Conservation (phyloP, 163 green algal genomes). For the Prototheca cutis region DNA sequence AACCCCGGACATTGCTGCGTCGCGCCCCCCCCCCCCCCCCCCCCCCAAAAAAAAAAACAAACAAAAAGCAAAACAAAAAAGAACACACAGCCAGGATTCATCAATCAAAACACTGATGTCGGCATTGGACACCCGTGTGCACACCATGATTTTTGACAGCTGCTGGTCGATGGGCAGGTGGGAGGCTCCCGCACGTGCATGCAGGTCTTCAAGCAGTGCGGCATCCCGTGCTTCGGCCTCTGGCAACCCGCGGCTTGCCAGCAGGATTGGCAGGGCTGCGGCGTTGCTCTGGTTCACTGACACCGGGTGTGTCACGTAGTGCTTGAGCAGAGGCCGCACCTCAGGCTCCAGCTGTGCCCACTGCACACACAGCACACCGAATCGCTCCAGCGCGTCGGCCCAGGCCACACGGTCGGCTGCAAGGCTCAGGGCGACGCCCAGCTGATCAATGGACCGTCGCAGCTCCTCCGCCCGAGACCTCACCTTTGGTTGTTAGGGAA, state of each 20-base stretch:
- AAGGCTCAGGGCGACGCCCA: constrained; percentile 22
- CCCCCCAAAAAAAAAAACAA: too few relatives aligned
- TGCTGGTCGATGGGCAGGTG: constrained; percentile 8
- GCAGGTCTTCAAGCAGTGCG: constrained; percentile 4
- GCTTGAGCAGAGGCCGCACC: constrained; percentile 30
- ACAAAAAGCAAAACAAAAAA: too few relatives aligned
- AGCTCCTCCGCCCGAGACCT: constrained; percentile 29
- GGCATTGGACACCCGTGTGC: too few relatives aligned
- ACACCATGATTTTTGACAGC: constrained; percentile 5
- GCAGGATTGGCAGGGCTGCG: constrained; percentile 34
- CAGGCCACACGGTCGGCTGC: constrained; percentile 24
- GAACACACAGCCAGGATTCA: too few relatives aligned
- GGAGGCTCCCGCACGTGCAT: background rate
- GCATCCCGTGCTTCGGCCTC: constrained; percentile 32
- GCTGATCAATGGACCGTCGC: constrained; percentile 18
- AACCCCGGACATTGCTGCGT: too few relatives aligned
- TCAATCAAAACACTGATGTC: too few relatives aligned
- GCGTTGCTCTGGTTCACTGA: constrained; percentile 32
- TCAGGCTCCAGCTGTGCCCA: constrained; percentile 26
- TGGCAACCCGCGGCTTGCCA: constrained; percentile 37
- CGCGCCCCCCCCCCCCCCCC: too few relatives aligned
- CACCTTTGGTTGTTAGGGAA: too few relatives aligned
- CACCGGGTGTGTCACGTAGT: constrained; percentile 30
- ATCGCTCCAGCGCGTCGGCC: constrained; percentile 29
- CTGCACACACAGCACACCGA: constrained; percentile 36